A percentile compares a stretch with the other conserved stretches of the same genome.
Evolutionary conservation across 2,329 filamentous ascomycete genomes (phyloP).

Genomic region (Helotiales sp.): DNA sequence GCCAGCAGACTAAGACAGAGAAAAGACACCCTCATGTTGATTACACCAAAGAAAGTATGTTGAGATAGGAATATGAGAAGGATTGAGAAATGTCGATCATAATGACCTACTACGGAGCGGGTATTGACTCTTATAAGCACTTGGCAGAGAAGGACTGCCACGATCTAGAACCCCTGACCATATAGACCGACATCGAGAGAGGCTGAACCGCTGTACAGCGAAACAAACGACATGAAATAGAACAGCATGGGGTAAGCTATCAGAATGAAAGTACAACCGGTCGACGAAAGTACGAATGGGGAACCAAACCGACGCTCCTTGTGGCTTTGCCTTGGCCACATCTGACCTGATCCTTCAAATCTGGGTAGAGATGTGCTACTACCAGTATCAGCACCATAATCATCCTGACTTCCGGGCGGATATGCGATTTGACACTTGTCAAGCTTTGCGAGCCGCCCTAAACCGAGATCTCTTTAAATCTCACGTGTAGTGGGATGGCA

Average conservation of each 20-base stretch:
- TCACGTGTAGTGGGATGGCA: not conserved
- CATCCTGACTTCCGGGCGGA: not conserved
- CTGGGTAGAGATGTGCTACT: not conserved
- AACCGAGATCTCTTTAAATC: not conserved
- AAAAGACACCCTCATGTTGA: slow-evolving; percentile 1
- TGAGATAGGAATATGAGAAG: not conserved
- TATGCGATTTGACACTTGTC: not conserved
- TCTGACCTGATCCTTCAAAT: not conserved
- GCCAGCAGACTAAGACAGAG: slow-evolving; percentile 1
- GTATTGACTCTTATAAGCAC: not conserved
- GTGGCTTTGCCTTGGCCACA: not conserved
- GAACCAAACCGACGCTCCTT: not conserved
- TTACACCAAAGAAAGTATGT: not conserved
- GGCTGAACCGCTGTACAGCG: not conserved
- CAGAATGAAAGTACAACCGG: not conserved
- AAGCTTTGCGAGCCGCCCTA: not conserved
- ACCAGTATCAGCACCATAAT: not conserved
- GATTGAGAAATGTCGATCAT: not conserved
- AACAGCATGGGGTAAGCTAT: not conserved
- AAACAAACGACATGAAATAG: not conserved
- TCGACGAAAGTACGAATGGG: not conserved
- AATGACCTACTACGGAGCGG: not conserved
- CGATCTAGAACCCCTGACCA: not conserved
- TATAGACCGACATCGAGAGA: not conserved
- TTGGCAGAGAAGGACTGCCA: not conserved